These are phyloP conservation scores for Evernia prunastri DNA, from an alignment of 495 filamentous ascomycete species.

Conservation along the genomic window DNA sequence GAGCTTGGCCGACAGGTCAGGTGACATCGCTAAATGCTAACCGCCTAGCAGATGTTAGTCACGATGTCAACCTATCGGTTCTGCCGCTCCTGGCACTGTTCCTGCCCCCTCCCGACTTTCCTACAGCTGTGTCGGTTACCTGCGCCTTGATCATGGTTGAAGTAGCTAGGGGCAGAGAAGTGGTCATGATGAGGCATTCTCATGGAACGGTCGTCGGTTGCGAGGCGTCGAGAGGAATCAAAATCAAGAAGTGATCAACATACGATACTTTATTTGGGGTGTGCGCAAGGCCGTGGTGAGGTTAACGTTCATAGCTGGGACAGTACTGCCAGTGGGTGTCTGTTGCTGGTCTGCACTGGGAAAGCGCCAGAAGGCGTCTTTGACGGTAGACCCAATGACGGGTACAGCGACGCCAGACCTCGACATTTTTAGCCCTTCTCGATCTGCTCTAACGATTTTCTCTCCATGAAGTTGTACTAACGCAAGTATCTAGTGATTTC, in stretches of 20 bases:
- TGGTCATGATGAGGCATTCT: slow-evolving; percentile 34
- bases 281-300: slow-evolving; percentile 1
- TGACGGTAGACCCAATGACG: neutral
- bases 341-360: neutral
- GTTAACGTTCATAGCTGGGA: neutral
- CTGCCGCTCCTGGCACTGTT: neutral
- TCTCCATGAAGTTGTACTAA: neutral
- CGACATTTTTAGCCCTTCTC: neutral
- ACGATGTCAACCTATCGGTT: neutral
- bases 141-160: neutral
- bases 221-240: slow-evolving; percentile 29
- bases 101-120: neutral
- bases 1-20: slow-evolving; percentile 5
- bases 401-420: neutral
- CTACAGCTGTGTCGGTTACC: neutral
- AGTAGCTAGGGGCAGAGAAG: slow-evolving; percentile 5
- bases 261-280: neutral
- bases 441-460: neutral
- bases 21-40: neutral
- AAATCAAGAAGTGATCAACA: neutral
- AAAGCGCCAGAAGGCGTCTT: neutral
- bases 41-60: neutral
- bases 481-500: neutral
- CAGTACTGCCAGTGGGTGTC: slow-evolving; percentile 3
- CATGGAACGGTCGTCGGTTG: slow-evolving; percentile 34